phyloP scores from a whole-genome alignment of 1,139 yeast species.

The Spencermartinsiella ligniputridi region DNA sequence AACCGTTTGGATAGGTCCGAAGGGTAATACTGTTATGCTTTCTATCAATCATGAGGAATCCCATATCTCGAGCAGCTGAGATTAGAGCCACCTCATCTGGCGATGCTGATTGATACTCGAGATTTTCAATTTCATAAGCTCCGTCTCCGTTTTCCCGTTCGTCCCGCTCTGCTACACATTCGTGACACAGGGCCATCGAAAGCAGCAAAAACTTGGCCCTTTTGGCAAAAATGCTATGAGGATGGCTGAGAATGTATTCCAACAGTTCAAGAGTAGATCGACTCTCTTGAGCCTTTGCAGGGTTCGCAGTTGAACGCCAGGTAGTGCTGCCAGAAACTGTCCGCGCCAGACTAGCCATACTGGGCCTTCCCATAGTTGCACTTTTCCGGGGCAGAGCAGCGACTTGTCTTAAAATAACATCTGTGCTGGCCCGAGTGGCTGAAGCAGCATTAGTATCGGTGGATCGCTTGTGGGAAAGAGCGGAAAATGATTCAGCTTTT shows the following conservation, averaged over 20 bases:
- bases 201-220: conserved; percentile 75
- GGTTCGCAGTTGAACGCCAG: conserved; percentile 37
- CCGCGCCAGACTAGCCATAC: conserved; percentile 40
- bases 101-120: conserved; percentile 86
- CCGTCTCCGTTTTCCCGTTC: conserved; percentile 25
- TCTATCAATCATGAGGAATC: conserved; percentile 72
- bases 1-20: conserved; percentile 83
- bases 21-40: conserved; percentile 55
- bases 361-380: conserved; percentile 43
- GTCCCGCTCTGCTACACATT: conserved; percentile 67
- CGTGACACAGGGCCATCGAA: conserved; percentile 81
- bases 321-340: conserved; percentile 24
- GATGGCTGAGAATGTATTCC: conserved; percentile 64
- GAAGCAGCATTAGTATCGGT: conserved; percentile 1
- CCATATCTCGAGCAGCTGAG: conserved; percentile 91
- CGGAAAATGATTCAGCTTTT: conserved; percentile 11
- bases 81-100: conserved; percentile 95
- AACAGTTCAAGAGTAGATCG: conserved; percentile 61
- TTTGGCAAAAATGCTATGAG: conserved; percentile 64
- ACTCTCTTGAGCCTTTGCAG: conserved; percentile 33
- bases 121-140: conserved; percentile 39
- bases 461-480: conserved; percentile 2
- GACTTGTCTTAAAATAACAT: conserved; percentile 32
- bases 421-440: conserved; percentile 25
- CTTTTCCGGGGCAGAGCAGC: conserved; percentile 33